Percentiles rank a stretch among this genome's conserved stretches.
These are phyloP conservation scores for Coemansia sp. DNA, from an alignment of 192 early-diverging fungal species.

Conservation along the genomic window DNA sequence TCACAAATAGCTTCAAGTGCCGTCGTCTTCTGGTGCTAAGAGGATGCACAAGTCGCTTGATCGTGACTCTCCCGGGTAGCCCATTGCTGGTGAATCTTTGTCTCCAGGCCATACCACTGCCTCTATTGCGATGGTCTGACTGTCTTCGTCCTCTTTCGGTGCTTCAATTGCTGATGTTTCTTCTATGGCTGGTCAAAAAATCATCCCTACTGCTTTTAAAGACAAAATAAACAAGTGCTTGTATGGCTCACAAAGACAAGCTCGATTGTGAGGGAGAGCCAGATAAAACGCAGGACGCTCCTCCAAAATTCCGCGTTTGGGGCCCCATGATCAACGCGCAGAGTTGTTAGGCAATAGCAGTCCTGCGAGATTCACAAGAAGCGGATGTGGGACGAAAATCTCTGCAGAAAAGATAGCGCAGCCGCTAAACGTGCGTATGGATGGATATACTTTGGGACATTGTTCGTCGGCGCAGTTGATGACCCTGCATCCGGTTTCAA, in stretches of 20 bases:
- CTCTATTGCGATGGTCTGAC: background rate
- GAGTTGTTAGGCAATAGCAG: too few species aligned
- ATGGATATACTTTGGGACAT: background rate
- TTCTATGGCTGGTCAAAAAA: background rate
- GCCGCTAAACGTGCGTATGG: background rate
- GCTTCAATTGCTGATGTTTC: background rate
- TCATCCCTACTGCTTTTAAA: background rate
- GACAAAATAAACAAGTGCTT: background rate
- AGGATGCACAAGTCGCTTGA: constrained; percentile 17
- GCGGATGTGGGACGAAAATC: background rate
- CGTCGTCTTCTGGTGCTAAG: constrained; percentile 25
- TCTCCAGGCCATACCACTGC: background rate
- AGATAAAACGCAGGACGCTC: background rate
- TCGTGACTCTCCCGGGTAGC: constrained; percentile 21
- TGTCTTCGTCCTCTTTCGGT: background rate
- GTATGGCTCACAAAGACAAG: background rate
- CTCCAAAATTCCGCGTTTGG: background rate
- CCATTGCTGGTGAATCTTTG: background rate
- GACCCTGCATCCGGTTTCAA: background rate
- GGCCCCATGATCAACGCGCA: background rate
- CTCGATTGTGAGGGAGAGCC: background rate
- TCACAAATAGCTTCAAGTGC: constrained; percentile 34
- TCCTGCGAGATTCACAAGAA: too few species aligned
- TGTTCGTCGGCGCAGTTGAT: background rate
- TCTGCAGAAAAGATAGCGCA: background rate